A percentile compares a stretch with the other conserved stretches of the same genome.
Conservation (phyloP, 495 filamentous ascomycete genomes). For the Penicillium pancosmium region DNA sequence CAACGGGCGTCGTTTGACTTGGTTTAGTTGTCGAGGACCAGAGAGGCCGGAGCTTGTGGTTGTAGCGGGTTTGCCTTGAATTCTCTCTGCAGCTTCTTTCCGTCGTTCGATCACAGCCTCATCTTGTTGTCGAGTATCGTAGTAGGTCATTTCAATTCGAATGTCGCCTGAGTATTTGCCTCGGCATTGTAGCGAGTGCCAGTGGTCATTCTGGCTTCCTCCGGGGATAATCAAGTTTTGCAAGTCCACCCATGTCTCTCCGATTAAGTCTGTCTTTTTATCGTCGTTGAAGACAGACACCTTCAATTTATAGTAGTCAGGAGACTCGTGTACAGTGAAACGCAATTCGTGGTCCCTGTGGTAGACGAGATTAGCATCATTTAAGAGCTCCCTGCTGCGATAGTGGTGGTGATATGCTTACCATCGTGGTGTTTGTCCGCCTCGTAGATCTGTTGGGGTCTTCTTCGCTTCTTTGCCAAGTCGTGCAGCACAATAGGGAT, state of each 20-base stretch:
- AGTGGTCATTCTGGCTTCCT: constrained; percentile 88
- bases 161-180: constrained; percentile 96
- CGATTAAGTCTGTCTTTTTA: constrained; percentile 93
- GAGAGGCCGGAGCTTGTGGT: constrained; percentile 40
- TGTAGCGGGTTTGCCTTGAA: constrained; percentile 28
- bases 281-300: constrained; percentile 97
- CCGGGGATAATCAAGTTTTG: constrained; percentile 79
- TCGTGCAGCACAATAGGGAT: constrained; percentile 92
- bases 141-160: constrained; percentile 93
- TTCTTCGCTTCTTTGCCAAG: constrained; percentile 98
- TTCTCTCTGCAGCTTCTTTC: constrained; percentile 46
- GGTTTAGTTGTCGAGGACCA: constrained; percentile 62
- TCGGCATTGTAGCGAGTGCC: constrained; percentile 84
- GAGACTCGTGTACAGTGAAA: constrained; percentile 93
- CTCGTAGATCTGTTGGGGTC: constrained; percentile 90
- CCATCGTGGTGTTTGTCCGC: constrained; percentile 96
- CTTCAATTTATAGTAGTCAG: constrained; percentile 93
- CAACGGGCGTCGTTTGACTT: constrained; percentile 76
- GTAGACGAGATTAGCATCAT: neutral
- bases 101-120: constrained; percentile 61
- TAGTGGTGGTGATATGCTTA: constrained; percentile 48
- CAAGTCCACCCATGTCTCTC: constrained; percentile 86
- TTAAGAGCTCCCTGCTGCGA: neutral
- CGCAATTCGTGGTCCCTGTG: constrained; percentile 95
- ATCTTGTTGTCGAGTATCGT: constrained; percentile 82